Evolutionary conservation across 768 basidiomycete species (phyloP), one percentile per base, ranked within the genome.

Genomic region (Lentinula raphanica): DNA sequence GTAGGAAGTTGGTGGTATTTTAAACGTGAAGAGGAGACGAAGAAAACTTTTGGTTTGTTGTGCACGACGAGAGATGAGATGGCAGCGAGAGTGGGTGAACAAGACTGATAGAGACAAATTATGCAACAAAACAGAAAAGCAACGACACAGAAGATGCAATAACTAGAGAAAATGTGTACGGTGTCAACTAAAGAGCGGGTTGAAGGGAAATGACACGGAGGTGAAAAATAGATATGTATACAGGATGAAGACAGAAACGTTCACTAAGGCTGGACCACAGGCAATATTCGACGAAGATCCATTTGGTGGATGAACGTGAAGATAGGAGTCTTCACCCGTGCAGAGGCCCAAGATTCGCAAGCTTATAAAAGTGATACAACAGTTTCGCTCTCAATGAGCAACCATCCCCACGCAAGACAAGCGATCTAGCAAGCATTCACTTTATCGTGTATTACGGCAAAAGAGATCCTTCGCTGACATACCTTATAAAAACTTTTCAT

Each of bases 401-500:
- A 60, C 65, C 59, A 66, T 66, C 61, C 65, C 65, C 65, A 66
- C 65, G 58, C 54, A 61, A 49, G 56, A 46, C 35, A 29, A 45
- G 25, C 21, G 35, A 48, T 36, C 56, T 57, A 11, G 1, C 17
- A 21, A 48, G 17, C n/a, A 35, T 21, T 19, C 21, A 21, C 12
- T 25, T 57, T 29, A 28, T 11, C 25, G 39, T 27, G 19, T 46
- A n/a, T 35, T 8, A 27, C 9, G 15, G 42, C 15, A 27, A 2
- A 19, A 28, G 29, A 12, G 28, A n/a, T 28, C n/a, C n/a, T n/a
- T n/a, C n/a, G 44, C 39, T 23, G 31, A 31, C 13, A 39, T 67
- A 61, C 56, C 73, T 72, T 69, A 70, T n/a, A n/a, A n/a, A 58
- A 65, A 65, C 58, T 67, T 70, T 69, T 72, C 69, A 65, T 66